phyloP scores from a whole-genome alignment of 1,139 yeast genomes.

The Kluyveromyces sp. region DNA sequence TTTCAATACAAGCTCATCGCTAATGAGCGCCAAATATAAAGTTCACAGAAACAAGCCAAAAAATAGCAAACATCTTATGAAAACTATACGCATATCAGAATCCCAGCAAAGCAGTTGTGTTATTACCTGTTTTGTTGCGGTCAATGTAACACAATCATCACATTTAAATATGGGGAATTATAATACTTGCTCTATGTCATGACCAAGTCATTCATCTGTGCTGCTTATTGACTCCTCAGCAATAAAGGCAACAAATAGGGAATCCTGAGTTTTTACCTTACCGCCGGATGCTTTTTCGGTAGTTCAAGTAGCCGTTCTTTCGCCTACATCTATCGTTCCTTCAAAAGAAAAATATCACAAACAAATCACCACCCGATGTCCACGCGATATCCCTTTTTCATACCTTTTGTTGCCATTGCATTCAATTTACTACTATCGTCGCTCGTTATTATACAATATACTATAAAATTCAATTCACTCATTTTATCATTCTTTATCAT shows the following conservation, averaged over 20 bases:
- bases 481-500: not conserved
- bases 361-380: not conserved
- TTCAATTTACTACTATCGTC: constrained; percentile 3
- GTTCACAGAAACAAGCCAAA: not conserved
- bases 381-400: not conserved
- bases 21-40: not conserved
- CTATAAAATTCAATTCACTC: constrained; percentile 6
- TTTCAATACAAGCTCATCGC: not conserved
- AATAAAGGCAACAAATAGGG: not conserved
- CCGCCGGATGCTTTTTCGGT: not conserved
- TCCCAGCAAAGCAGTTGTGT: not conserved
- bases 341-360: not conserved
- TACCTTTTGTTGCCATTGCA: not conserved
- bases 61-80: not conserved
- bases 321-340: not conserved
- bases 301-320: not conserved
- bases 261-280: not conserved
- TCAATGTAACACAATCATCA: not conserved
- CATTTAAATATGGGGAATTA: not conserved
- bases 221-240: not conserved
- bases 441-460: constrained; percentile 9
- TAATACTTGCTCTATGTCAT: not conserved
- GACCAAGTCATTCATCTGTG: not conserved
- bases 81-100: not conserved
- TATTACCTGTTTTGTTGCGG: not conserved